These are phyloP conservation scores for Gossypium gossypioides DNA, from an alignment of 441 rosid genomes.

Conservation along the genomic window DNA sequence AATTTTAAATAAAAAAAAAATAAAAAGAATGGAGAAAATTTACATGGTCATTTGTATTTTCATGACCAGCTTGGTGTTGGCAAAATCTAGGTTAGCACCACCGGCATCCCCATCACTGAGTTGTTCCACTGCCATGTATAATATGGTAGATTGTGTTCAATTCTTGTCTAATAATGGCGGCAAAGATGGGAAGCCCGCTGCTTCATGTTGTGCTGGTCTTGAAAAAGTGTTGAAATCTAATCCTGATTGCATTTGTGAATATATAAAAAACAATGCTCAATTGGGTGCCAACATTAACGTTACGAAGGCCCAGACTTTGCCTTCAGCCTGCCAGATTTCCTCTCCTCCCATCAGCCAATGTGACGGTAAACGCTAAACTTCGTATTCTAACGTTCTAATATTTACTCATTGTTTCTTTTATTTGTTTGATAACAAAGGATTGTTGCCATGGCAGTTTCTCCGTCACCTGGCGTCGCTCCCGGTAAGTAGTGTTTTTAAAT, in stretches of 20 bases:
- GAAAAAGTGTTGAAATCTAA: constrained; percentile 12
- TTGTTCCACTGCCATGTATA: constrained; percentile 14
- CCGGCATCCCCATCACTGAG: background rate
- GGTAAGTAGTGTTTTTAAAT: background rate
- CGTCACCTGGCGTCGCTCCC: constrained; percentile 7
- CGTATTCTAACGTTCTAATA: background rate
- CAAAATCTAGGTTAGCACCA: background rate
- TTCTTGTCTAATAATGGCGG: constrained; percentile 11
- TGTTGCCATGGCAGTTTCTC: background rate
- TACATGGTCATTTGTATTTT: background rate
- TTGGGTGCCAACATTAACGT: constrained; percentile 27
- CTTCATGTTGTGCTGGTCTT: constrained; percentile 27
- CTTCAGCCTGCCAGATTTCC: constrained; percentile 19
- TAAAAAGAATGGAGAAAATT: background rate
- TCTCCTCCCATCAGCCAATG: constrained; percentile 19
- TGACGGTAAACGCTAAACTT: constrained; percentile 1
- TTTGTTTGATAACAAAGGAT: background rate
- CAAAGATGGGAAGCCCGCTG: background rate
- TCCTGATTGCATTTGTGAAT: constrained; percentile 28
- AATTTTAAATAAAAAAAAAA: background rate
- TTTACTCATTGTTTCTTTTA: background rate
- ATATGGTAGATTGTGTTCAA: constrained; percentile 29
- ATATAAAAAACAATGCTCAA: constrained; percentile 4
- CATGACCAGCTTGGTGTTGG: background rate
- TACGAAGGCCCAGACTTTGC: constrained; percentile 18